Evolutionary conservation across 495 filamentous ascomycete species (phyloP), one percentile per base, ranked within the genome.

Genomic region (Annulohypoxylon maeteangense): DNA sequence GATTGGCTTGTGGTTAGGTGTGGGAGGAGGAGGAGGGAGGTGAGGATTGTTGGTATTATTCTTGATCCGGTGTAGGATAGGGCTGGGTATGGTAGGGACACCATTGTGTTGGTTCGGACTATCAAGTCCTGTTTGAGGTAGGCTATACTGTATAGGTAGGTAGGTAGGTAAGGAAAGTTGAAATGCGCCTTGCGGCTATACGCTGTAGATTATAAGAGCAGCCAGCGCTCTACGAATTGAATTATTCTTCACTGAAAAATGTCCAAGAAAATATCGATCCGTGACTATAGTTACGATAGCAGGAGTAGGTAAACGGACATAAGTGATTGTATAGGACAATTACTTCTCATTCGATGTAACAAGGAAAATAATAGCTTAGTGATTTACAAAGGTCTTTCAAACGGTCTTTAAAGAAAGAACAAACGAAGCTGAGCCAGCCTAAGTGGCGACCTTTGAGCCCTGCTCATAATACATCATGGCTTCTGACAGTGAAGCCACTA

Each of bases 1-100:
- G 71, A 65, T 23, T 74, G 65, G 34, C 69, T 72, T 51, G 55
- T 10, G 71, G 70, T 50, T 29, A 62, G 31, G 18, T 68, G 65
- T 3, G 59, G n/a, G 16, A 59, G 7, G 36, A 50, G 3, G 53
- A 74, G 34, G 47, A 56, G 22, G 38, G 34, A 54, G 27, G 64
- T 4, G 51, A 60, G 16, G 22, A 61, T 23, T 20, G 29, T 23
- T 20, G 29, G 25, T 3, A 16, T 31, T 34, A 36, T 29, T 18
- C 29, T 14, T n/a, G 45, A 16, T 16, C 34, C 16, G n/a, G 16
- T 23, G 50, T 20, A 47, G 32, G 27, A 44, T 40, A 25, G 12
- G 34, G 36, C 8, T n/a, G 55, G 18, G 34, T 34, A 14, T 22
- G 25, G 45, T n/a, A 32, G 27, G 11, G 22, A 10, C 23, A 65